Conservation (phyloP, 2,329 filamentous ascomycete genomes). For the Paecilomyces dactylethromorphus region DNA sequence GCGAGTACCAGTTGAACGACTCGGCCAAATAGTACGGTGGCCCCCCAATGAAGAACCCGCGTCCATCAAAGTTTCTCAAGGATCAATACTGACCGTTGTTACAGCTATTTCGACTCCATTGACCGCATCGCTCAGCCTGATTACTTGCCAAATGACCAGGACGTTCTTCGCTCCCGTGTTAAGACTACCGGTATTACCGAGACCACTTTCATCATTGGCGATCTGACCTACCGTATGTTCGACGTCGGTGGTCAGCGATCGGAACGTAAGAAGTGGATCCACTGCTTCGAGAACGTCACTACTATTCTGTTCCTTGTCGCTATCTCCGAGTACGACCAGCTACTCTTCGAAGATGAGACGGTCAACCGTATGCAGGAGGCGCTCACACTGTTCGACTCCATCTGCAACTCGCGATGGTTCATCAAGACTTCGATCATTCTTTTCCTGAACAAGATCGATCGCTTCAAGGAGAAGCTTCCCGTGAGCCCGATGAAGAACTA, state of each 20-base stretch:
- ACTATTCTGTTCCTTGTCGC: slow-evolving; percentile 95
- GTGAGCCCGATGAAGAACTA: slow-evolving; percentile 71
- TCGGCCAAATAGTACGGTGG: slow-evolving; percentile 83
- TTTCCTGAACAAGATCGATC: slow-evolving; percentile 70
- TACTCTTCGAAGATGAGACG: slow-evolving; percentile 92
- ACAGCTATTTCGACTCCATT: slow-evolving; percentile 92
- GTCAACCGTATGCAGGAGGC: slow-evolving; percentile 74
- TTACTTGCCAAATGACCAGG: slow-evolving; percentile 92
- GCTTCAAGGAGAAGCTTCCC: slow-evolving; percentile 68
- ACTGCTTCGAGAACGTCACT: slow-evolving; percentile 97
- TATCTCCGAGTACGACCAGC: slow-evolving; percentile 94
- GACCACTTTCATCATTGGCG: slow-evolving; percentile 91
- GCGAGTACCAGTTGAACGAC: slow-evolving; percentile 95
- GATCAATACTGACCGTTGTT: slow-evolving; percentile 25
- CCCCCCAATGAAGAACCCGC: too few species aligned
- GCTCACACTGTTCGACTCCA: slow-evolving; percentile 64
- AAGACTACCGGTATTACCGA: slow-evolving; percentile 97
- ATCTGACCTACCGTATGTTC: slow-evolving; percentile 95
- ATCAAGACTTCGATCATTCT: slow-evolving; percentile 66
- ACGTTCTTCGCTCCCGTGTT: slow-evolving; percentile 90
- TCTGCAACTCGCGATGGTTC: slow-evolving; percentile 68
- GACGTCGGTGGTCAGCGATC: slow-evolving; percentile 93
- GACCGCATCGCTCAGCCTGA: slow-evolving; percentile 83
- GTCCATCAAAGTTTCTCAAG: too few species aligned
- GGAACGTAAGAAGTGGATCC: slow-evolving; percentile 98